These are phyloP conservation scores for Davidsoniella virescens DNA, from an alignment of 2,329 filamentous ascomycete genomes.

Conservation along the genomic window DNA sequence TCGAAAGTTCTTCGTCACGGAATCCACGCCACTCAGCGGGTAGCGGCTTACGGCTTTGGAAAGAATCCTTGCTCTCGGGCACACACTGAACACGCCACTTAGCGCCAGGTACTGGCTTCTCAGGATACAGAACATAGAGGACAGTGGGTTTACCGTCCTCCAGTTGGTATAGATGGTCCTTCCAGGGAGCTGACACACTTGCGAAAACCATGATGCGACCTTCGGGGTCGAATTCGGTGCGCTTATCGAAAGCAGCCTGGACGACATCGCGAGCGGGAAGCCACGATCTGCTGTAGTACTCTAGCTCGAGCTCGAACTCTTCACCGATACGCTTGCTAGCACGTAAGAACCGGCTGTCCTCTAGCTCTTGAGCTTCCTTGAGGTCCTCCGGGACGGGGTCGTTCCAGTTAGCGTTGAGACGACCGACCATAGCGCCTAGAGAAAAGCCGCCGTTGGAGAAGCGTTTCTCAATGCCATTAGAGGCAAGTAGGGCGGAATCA, in stretches of 20 bases:
- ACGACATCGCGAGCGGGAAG: constrained; percentile 74
- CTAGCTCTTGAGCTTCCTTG: constrained; percentile 42
- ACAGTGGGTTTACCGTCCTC: constrained; percentile 48
- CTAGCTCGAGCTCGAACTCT: constrained; percentile 68
- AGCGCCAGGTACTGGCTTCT: constrained; percentile 54
- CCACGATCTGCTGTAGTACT: constrained; percentile 63
- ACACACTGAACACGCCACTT: constrained; percentile 94
- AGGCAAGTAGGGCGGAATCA: constrained; percentile 51
- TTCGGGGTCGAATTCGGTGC: constrained; percentile 49
- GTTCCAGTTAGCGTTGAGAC: constrained; percentile 71
- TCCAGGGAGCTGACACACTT: constrained; percentile 72
- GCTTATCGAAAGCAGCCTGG: constrained; percentile 53
- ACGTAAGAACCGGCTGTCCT: constrained; percentile 63
- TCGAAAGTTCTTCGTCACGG: constrained; percentile 69
- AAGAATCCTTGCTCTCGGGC: constrained; percentile 69
- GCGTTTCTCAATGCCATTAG: constrained; percentile 61
- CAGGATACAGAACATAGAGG: constrained; percentile 81
- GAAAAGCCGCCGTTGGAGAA: constrained; percentile 73
- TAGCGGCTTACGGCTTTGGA: constrained; percentile 79
- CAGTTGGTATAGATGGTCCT: constrained; percentile 83
- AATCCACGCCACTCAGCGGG: constrained; percentile 87
- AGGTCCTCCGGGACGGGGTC: constrained; percentile 39
- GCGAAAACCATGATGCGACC: constrained; percentile 73
- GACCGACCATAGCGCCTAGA: constrained; percentile 67
- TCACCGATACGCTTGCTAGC: constrained; percentile 77